Base-by-base conservation (phyloP, 2,329 filamentous ascomycete species). In the Cladobotryum protrusum region DNA sequence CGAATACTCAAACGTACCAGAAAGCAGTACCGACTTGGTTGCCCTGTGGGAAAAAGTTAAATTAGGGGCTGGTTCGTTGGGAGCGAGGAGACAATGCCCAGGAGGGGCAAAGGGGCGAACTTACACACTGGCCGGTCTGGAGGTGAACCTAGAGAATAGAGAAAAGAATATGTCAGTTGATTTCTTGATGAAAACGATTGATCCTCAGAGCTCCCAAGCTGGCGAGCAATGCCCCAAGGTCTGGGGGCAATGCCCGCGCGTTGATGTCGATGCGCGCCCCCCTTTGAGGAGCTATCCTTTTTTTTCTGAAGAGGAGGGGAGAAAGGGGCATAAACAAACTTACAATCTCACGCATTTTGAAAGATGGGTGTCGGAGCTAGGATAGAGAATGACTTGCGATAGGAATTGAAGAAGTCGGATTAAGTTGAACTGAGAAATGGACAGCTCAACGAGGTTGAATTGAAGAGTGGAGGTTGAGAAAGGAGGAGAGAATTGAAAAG, bases 1-100 rank as follows among this genome's bases (percentile, higher is more conserved):
- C 8, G n/a, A 13, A n/a, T 8, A 13, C 14, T 17, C 14, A 37
- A 47, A 52, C 51, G 35, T 50, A 53, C 52, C 52, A 99, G 83
- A 99, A 99, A 77, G 93, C 93, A 81, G 93, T 92, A 91, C 93
- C 93, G 66, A 97, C 96, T 88, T 97, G 93, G 87, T 97, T 97
- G 84, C 93, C 92, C 91, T 96, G 67, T 63, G 50, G 54, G 64
- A 59, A 55, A 47, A 55, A 51, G 66, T 75, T 62, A 72, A 67
- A 59, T 53, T 53, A 55, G 52, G 54, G 57, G 51, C 44, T 45
- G 6, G 6, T 48, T 39, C 43, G 33, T 50, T 39, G 42, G 34
- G 34, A 33, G 43, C 37, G 44, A 48, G 44, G 17, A 24, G 9
- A 18, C 18, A 45, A 35, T 15, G 37, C 37, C 40, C 47, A 50